Conservation (phyloP, 2,329 filamentous ascomycete species). For the Amylocarpus encephaloides region DNA sequence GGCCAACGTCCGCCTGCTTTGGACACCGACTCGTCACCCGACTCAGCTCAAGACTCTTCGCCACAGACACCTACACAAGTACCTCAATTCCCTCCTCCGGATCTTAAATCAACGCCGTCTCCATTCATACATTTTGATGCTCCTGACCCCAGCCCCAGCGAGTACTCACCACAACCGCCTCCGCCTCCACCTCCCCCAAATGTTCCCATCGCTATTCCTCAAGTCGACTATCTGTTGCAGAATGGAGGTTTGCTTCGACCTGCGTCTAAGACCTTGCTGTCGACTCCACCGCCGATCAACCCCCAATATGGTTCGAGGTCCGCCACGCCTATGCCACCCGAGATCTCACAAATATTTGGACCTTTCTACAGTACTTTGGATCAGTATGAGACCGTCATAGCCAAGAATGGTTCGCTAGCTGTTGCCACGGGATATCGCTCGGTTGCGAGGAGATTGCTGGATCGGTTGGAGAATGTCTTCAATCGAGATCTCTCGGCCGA, state of each 20-base stretch:
- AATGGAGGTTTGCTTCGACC: conserved; percentile 73
- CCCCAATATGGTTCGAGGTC: conserved; percentile 41
- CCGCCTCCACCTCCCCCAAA: conserved; percentile 63
- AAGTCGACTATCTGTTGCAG: conserved; percentile 87
- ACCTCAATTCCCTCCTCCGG: conserved; percentile 38
- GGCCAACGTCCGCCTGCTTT: conserved; percentile 17
- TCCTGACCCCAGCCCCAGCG: conserved; percentile 23
- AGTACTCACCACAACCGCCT: conserved; percentile 45
- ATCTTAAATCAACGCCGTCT: conserved; percentile 29
- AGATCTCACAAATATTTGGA: conserved; percentile 70
- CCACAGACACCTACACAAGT: conserved; percentile 55
- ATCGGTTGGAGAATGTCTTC: conserved; percentile 90
- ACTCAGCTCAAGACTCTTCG: conserved; percentile 47
- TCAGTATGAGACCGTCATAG: conserved; percentile 76
- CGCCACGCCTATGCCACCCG: conserved; percentile 35
- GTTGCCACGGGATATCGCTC: conserved; percentile 94
- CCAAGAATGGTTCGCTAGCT: conserved; percentile 80
- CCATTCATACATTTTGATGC: conserved; percentile 34
- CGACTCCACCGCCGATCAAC: conserved; percentile 46
- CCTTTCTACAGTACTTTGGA: conserved; percentile 79
- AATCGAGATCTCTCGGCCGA: conserved; percentile 83
- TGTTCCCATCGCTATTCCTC: conserved; percentile 60
- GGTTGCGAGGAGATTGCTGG: conserved; percentile 81
- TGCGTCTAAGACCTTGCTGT: conserved; percentile 68
- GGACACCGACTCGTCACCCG: conserved; percentile 38